Evolutionary conservation across 495 filamentous ascomycete genomes (phyloP), one percentile per base, ranked within the genome.

Genomic region (Hyaloscypha finlandica): DNA sequence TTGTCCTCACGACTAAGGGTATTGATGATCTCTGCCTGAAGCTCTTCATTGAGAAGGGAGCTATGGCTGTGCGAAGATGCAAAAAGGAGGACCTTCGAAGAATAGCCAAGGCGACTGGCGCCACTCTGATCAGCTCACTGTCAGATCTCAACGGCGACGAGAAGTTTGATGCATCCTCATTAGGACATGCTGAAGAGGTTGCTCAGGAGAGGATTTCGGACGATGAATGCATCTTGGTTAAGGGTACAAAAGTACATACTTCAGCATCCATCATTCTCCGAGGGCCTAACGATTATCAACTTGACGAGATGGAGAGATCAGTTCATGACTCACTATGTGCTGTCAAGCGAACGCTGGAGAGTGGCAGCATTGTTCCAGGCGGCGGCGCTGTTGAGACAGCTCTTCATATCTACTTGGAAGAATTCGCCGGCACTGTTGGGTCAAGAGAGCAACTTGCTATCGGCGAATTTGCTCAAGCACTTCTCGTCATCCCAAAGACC

Each of bases 241-340:
- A 94, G 83, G 94, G 93, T 59, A 97, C 95, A 68, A 97, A 97
- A 81, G 87, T 90, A 29, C 92, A 94, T 80, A 92, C 88, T 2
- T 96, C 93, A 4, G 93, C 95, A 48, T 98, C 96, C 29, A 96
- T 99, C 78, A 95, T 99, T 70, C 90, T 99, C 56, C 92, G 95
- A 31, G 95, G 95, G 57, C 79, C 94, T 70, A 99, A 99, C 80
- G 95, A 99, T 80, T 98, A 90, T 84, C 90, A 90, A 68, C 88
- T 99, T 56, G 95, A 99, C 75, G 95, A 99, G 82, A 99, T 99
- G 95, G 95, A 99, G 83, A 89, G 95, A 66, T 98, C 95, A 6
- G 87, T 99, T 45, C 95, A 99, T 80, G 95, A 99, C 80, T 96
- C 94, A 57, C 85, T 99, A 20, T 97, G 92, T 67, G 96, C 94